Conservation (phyloP, 768 basidiomycete species). For the Mycena amicta region DNA sequence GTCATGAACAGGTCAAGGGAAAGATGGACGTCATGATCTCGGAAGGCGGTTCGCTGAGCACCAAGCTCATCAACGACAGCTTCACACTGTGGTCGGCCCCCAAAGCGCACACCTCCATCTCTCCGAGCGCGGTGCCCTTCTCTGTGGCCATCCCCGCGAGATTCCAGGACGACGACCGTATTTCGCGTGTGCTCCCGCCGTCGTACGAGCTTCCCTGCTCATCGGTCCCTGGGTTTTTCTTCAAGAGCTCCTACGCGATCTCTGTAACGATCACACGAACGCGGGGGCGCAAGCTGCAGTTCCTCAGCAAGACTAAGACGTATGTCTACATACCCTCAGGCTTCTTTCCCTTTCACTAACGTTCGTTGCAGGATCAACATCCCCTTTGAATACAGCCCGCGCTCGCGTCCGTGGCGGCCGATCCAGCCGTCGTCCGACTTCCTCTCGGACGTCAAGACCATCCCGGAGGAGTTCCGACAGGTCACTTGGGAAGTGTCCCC, state of each 20-base stretch:
- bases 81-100: constrained; percentile 38
- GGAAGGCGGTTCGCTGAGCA: constrained; percentile 40
- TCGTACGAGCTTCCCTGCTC: constrained; percentile 39
- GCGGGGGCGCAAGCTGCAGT: constrained; percentile 40
- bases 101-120: constrained; percentile 35
- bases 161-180: constrained; percentile 38
- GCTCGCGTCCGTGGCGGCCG: constrained; percentile 56
- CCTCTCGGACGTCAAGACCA: constrained; percentile 58
- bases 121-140: constrained; percentile 45
- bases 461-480: constrained; percentile 71
- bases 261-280: constrained; percentile 42
- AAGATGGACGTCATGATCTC: constrained; percentile 42
- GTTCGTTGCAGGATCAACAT: constrained; percentile 46
- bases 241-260: constrained; percentile 49
- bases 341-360: too few species aligned
- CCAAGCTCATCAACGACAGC: constrained; percentile 33
- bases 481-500: constrained; percentile 44
- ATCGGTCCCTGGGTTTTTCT: constrained; percentile 39
- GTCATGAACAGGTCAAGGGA: constrained; percentile 41
- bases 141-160: constrained; percentile 45
- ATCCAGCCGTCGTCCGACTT: constrained; percentile 52
- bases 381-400: constrained; percentile 55
- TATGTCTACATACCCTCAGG: too few species aligned
- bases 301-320: constrained; percentile 52
- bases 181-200: constrained; percentile 48